Conservation (phyloP, 805 yeast genomes). For the Metschnikowia continentalis region DNA sequence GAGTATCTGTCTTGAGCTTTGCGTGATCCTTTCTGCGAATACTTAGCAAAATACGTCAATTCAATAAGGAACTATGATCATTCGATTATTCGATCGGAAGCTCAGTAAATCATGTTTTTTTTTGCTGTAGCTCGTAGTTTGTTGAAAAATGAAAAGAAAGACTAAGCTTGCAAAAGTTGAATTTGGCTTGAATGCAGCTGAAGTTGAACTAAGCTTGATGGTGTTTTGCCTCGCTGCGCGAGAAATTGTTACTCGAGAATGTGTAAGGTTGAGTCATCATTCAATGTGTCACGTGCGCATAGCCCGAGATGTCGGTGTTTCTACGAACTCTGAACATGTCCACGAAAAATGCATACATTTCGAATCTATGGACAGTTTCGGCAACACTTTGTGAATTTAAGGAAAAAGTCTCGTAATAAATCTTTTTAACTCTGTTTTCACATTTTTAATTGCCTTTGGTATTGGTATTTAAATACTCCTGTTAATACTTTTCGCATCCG, state of each 20-base stretch:
- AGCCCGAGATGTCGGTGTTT: background rate
- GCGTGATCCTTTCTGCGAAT: conserved; percentile 6
- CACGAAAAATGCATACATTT: background rate
- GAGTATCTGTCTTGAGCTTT: background rate
- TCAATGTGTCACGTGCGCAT: background rate
- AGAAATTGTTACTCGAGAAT: conserved; percentile 1
- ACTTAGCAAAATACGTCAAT: conserved; percentile 2
- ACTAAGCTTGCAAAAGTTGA: conserved; percentile 2
- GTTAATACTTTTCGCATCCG: background rate
- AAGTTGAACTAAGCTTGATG: background rate
- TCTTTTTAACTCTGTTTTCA: too few species aligned
- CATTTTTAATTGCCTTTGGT: too few species aligned
- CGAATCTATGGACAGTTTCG: too few species aligned
- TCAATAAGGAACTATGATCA: conserved; percentile 1
- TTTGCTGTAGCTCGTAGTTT: background rate
- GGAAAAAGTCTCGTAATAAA: too few species aligned
- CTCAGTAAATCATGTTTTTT: conserved; percentile 2
- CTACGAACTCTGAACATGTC: background rate
- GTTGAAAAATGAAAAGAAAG: conserved; percentile 1
- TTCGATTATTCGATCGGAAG: background rate
- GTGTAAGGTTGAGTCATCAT: conserved; percentile 1
- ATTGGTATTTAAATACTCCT: too few species aligned
- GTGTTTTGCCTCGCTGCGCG: background rate
- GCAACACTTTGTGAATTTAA: too few species aligned
- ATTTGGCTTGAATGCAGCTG: conserved; percentile 1